A percentile compares a stretch with the other conserved stretches of the same genome.
Conservation (phyloP, 1,139 yeast genomes). For the Entelexis paramagnoliae region DNA sequence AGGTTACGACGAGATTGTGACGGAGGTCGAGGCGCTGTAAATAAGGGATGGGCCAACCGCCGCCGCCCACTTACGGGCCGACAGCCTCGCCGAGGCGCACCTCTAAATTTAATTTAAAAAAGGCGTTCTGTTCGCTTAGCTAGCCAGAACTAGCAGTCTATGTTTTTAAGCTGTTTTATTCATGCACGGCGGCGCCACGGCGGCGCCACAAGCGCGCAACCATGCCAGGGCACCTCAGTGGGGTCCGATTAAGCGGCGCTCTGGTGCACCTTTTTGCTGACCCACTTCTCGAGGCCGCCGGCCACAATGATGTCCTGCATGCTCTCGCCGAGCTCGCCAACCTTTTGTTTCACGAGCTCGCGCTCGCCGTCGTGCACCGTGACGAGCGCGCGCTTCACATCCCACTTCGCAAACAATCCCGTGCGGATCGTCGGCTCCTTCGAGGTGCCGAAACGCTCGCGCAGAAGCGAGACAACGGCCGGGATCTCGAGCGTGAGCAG, state of each 20-base stretch:
- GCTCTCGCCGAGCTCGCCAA: constrained; percentile 90
- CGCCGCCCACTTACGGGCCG: no score
- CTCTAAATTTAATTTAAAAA: background rate
- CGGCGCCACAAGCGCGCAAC: no score
- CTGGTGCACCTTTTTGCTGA: constrained; percentile 41
- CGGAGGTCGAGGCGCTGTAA: constrained; percentile 49
- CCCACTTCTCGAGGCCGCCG: constrained; percentile 99
- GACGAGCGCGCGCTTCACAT: constrained; percentile 74
- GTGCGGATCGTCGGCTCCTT: constrained; percentile 82
- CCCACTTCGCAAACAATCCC: constrained; percentile 89
- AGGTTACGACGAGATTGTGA: constrained; percentile 83
- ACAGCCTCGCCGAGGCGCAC: no score
- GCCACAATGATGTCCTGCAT: constrained; percentile 92
- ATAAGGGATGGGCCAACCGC: no score
- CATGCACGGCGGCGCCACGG: no score
- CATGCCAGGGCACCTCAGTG: no score
- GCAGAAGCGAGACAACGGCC: constrained; percentile 60
- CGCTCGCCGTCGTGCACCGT: constrained; percentile 59
- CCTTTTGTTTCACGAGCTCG: constrained; percentile 67
- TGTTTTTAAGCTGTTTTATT: background rate
- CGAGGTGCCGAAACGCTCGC: constrained; percentile 48
- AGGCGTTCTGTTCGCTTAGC: no score
- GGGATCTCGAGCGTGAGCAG: constrained; percentile 89
- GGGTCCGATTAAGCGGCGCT: background rate
- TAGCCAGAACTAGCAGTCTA: no score